A percentile compares a stretch with the other conserved stretches of the same genome.
These are phyloP conservation scores for Thielaviopsis euricoi DNA, from an alignment of 2,329 filamentous ascomycete genomes.

Conservation along the genomic window DNA sequence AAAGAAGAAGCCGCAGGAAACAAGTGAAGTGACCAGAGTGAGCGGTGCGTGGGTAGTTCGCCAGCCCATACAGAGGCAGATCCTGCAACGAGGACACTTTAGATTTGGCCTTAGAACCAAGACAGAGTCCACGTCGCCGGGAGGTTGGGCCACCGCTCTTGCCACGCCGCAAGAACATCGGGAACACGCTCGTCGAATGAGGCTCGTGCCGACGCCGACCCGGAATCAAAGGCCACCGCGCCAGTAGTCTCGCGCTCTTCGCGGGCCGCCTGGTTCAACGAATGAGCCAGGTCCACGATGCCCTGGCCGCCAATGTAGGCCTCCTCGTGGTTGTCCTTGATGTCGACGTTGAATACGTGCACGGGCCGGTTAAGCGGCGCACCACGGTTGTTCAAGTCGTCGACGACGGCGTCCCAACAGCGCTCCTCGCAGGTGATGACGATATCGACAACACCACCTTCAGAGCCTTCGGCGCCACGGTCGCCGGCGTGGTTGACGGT, in stretches of 20 bases:
- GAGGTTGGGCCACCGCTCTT: constrained; percentile 82
- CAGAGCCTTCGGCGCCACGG: constrained; percentile 63
- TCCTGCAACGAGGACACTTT: neutral
- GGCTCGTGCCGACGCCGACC: constrained; percentile 46
- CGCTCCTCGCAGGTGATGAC: constrained; percentile 96
- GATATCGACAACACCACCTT: constrained; percentile 79
- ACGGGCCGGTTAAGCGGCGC: constrained; percentile 80
- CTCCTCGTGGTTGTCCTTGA: constrained; percentile 96
- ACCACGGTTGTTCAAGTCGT: constrained; percentile 77
- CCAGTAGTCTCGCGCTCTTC: constrained; percentile 59
- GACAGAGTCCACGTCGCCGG: constrained; percentile 88
- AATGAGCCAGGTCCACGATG: constrained; percentile 79
- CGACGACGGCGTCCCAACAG: constrained; percentile 95
- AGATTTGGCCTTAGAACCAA: constrained; percentile 53
- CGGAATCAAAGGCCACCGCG: constrained; percentile 50
- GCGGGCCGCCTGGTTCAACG: constrained; percentile 61
- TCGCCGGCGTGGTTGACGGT: constrained; percentile 54
- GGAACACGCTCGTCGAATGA: constrained; percentile 89
- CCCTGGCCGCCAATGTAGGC: constrained; percentile 77
- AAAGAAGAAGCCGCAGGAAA: neutral
- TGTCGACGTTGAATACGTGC: constrained; percentile 96
- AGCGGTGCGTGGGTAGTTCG: too few relatives aligned
- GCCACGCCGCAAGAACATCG: constrained; percentile 82
- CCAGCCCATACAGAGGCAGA: neutral
- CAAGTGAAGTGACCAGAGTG: neutral